A percentile compares a stretch with the other conserved stretches of the same genome.
phyloP scores from a whole-genome alignment of 2,329 filamentous ascomycete genomes.

The Leptographium flavum region DNA sequence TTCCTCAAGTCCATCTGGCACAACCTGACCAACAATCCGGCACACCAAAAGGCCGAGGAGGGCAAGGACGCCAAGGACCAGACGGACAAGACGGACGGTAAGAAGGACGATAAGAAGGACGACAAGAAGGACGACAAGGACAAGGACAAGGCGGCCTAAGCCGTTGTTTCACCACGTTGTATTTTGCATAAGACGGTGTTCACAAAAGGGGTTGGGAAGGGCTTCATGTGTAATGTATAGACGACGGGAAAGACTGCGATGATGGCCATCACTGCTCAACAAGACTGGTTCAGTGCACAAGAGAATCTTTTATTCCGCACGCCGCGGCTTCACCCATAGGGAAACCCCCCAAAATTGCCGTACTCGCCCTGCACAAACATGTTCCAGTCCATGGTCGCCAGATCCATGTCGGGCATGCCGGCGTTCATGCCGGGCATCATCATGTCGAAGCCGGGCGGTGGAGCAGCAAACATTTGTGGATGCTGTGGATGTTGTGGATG shows the following conservation, averaged over 20 bases:
- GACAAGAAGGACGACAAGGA: constrained; percentile 11
- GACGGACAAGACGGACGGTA: constrained; percentile 1
- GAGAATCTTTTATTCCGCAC: background rate
- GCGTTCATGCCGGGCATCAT: constrained; percentile 5
- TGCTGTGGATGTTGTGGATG: no score
- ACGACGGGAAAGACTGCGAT: background rate
- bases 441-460: constrained; percentile 5
- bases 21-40: constrained; percentile 65
- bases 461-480: constrained; percentile 18
- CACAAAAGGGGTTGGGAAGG: background rate
- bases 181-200: constrained; percentile 5
- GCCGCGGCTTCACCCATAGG: background rate
- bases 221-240: background rate
- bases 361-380: constrained; percentile 27
- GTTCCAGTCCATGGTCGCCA: constrained; percentile 32
- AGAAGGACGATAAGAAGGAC: background rate
- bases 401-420: constrained; percentile 13
- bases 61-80: no score
- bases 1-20: constrained; percentile 93
- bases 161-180: constrained; percentile 9
- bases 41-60: constrained; percentile 27
- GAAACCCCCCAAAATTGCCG: constrained; percentile 10
- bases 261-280: constrained; percentile 8
- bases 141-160: constrained; percentile 20
- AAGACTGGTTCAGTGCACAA: background rate